These are phyloP conservation scores for Setaria italica DNA, from an alignment of 202 grass and related monocot genomes.

Conservation along the genomic window DNA sequence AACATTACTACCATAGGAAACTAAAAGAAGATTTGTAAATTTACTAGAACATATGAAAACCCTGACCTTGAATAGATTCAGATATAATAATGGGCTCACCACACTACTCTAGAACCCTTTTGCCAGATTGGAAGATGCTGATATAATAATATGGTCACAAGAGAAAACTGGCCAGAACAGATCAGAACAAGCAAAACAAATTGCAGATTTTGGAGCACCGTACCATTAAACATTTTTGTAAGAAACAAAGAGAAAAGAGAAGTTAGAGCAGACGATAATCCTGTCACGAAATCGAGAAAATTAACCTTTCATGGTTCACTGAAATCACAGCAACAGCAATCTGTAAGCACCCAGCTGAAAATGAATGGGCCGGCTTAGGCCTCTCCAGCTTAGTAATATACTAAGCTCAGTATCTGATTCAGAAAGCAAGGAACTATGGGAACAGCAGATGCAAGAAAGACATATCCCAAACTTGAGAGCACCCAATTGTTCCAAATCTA, in stretches of 20 bases:
- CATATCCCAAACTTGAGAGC: slow-evolving; percentile 50
- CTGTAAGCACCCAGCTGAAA: neutral
- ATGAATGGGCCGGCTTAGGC: neutral
- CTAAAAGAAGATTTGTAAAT: neutral
- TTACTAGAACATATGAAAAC: neutral
- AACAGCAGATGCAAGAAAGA: slow-evolving; percentile 43
- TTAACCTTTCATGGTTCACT: neutral
- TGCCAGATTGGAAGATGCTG: slow-evolving; percentile 5
- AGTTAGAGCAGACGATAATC: neutral
- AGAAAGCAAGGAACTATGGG: slow-evolving; percentile 23
- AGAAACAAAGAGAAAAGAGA: neutral
- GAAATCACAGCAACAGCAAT: neutral
- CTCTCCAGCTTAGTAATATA: neutral
- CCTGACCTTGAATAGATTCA: slow-evolving; percentile 2
- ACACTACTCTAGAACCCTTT: neutral
- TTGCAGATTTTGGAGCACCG: neutral
- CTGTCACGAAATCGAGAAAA: neutral
- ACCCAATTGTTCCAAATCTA: slow-evolving; percentile 8
- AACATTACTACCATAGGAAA: slow-evolving; percentile 25
- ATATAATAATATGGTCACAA: neutral
- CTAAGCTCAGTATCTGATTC: neutral
- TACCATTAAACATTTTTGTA: neutral
- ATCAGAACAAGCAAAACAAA: neutral
- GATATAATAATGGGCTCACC: neutral
- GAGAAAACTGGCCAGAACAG: slow-evolving; percentile 9